Evolutionary conservation across 495 filamentous ascomycete species (phyloP).

Genomic region (Neurospora sp.): DNA sequence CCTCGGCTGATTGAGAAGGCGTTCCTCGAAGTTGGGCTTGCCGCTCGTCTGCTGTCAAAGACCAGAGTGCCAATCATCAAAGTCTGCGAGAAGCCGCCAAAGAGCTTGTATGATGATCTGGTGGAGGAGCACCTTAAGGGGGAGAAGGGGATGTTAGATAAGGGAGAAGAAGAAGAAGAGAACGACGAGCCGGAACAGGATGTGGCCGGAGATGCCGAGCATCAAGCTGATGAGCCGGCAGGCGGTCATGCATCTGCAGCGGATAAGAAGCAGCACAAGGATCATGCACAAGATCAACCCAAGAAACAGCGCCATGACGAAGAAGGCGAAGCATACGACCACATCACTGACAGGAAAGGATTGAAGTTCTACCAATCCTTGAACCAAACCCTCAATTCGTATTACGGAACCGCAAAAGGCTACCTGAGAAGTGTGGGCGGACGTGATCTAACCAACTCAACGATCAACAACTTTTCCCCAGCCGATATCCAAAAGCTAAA

Average conservation of each 20-base stretch:
- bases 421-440: conserved; percentile 35
- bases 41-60: conserved; percentile 56
- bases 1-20: conserved; percentile 57
- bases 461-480: conserved; percentile 20
- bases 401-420: conserved; percentile 34
- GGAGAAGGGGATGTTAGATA: conserved; percentile 37
- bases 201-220: conserved; percentile 2
- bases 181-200: conserved; percentile 20
- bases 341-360: conserved; percentile 17
- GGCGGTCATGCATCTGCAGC: background rate
- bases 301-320: background rate
- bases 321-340: background rate
- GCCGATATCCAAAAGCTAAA: conserved; percentile 34
- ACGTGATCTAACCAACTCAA: conserved; percentile 35
- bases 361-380: conserved; percentile 27
- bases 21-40: conserved; percentile 58
- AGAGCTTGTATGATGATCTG: conserved; percentile 39
- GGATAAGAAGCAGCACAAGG: background rate
- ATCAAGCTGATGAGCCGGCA: background rate
- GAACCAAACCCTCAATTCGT: conserved; percentile 24
- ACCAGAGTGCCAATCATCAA: conserved; percentile 79
- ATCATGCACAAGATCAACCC: background rate
- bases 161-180: conserved; percentile 38
- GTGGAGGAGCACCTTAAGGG: conserved; percentile 50
- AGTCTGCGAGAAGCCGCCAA: conserved; percentile 57